Evolutionary conservation across 2,329 filamentous ascomycete species (phyloP).

Genomic region (Beauveria brongniartii): DNA sequence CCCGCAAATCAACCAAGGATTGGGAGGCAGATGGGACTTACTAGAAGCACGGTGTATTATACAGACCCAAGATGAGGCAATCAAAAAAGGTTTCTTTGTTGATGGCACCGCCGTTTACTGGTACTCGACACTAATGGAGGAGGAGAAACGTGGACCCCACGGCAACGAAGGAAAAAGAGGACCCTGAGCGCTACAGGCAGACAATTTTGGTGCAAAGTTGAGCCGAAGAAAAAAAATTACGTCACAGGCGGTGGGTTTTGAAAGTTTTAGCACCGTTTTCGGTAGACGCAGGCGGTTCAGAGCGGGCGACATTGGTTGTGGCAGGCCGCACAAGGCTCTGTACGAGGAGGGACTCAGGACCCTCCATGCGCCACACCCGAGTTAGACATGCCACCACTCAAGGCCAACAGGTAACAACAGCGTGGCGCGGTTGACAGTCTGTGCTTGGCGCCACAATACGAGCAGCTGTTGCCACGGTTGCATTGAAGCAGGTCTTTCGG

Average conservation of each 20-base stretch:
- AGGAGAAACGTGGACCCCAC: conserved; percentile 4
- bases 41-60: not conserved
- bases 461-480: not conserved
- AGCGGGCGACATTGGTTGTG: not conserved
- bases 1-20: not conserved
- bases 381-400: not conserved
- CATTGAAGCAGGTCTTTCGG: not conserved
- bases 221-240: not conserved
- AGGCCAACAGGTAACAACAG: too few species aligned
- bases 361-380: not conserved
- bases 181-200: not conserved
- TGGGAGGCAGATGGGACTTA: not conserved
- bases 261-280: not conserved
- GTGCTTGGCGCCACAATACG: not conserved
- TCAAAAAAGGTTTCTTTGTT: not conserved
- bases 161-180: conserved; percentile 1
- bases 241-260: not conserved
- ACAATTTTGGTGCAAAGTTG: not conserved
- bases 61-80: not conserved
- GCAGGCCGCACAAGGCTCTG: not conserved
- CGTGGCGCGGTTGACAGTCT: too few species aligned
- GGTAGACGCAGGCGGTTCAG: not conserved
- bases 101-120: not conserved
- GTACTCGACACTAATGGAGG: not conserved
- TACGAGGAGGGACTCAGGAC: not conserved